These are phyloP conservation scores for Exsudoporus frostii DNA, from an alignment of 768 basidiomycete species.

Conservation along the genomic window DNA sequence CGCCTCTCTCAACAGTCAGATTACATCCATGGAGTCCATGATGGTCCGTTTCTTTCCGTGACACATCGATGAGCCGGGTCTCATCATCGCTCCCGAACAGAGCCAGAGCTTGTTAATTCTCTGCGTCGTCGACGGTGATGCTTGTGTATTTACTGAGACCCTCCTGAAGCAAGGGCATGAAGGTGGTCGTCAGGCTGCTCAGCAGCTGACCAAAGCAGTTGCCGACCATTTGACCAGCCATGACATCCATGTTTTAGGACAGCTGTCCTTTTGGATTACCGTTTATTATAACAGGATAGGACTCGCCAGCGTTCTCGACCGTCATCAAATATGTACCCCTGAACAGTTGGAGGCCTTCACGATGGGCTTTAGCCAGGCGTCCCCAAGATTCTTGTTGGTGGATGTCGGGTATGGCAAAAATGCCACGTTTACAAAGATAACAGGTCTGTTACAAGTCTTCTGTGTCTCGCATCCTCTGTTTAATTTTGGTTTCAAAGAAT, in stretches of 20 bases:
- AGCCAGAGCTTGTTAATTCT: conserved; percentile 66
- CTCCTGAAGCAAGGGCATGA: conserved; percentile 60
- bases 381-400: conserved; percentile 64
- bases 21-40: conserved; percentile 55
- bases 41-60: conserved; percentile 28
- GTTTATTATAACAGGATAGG: conserved; percentile 66
- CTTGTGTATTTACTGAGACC: conserved; percentile 59
- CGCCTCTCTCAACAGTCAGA: conserved; percentile 59
- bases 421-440: conserved; percentile 62
- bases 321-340: conserved; percentile 52
- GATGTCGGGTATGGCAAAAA: conserved; percentile 69
- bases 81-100: conserved; percentile 32
- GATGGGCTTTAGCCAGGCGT: conserved; percentile 69
- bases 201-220: conserved; percentile 63
- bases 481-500: conserved; percentile 44
- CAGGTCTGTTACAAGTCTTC: conserved; percentile 42
- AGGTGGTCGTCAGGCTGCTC: conserved; percentile 60
- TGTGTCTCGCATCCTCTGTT: neutral
- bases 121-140: conserved; percentile 73
- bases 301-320: conserved; percentile 48
- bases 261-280: conserved; percentile 73
- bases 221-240: conserved; percentile 65
- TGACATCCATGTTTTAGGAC: conserved; percentile 56
- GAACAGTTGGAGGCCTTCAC: conserved; percentile 72
- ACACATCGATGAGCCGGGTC: neutral